Conservation (phyloP, 2,329 filamentous ascomycete genomes). For the Exophiala mesophila region DNA sequence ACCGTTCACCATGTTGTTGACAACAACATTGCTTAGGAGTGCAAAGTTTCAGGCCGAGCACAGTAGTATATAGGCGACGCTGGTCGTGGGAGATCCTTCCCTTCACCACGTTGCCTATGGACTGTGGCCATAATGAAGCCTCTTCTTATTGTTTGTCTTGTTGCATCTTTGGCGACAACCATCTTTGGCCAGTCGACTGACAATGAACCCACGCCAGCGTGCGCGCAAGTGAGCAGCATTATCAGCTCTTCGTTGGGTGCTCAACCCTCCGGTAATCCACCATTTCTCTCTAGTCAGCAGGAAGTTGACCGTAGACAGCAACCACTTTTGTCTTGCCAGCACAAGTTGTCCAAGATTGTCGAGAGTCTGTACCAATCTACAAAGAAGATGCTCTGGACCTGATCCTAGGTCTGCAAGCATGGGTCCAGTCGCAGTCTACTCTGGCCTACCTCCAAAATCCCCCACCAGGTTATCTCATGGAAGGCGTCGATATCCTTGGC, state of each 20-base stretch:
- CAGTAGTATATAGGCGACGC: no score
- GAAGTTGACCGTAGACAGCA: not conserved
- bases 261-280: not conserved
- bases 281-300: not conserved
- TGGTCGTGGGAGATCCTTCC: no score
- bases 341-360: constrained; percentile 10
- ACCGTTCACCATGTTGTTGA: no score
- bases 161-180: no score
- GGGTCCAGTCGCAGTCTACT: constrained; percentile 45
- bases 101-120: no score
- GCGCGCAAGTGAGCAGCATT: not conserved
- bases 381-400: constrained; percentile 9
- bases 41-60: no score
- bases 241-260: not conserved
- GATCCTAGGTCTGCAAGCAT: constrained; percentile 3
- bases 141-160: no score
- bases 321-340: not conserved
- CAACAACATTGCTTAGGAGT: no score
- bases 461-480: constrained; percentile 48
- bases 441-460: constrained; percentile 48
- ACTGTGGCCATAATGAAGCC: no score
- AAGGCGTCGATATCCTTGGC: constrained; percentile 45
- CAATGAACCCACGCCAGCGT: not conserved
- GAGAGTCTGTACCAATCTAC: constrained; percentile 7
- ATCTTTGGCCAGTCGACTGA: not conserved